Evolutionary conservation across 2,329 filamentous ascomycete species (phyloP).

Genomic region (Fusarium fracticaudum): DNA sequence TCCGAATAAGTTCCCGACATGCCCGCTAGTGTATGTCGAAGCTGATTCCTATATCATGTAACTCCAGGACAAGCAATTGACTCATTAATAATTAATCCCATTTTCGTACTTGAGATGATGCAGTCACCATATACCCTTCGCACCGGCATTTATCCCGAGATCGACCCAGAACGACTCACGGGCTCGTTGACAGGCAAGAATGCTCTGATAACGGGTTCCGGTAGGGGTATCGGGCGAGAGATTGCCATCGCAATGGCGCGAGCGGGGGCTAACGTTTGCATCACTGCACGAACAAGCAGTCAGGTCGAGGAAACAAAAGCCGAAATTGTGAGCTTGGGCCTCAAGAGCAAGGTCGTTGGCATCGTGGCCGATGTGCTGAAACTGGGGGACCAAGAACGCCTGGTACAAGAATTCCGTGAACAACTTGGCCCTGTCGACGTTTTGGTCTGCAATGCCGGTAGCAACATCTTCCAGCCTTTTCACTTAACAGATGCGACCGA

Average conservation of each 20-base stretch:
- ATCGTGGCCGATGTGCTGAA: not conserved
- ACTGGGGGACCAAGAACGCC: not conserved
- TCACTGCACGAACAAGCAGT: not conserved
- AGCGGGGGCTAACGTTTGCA: not conserved
- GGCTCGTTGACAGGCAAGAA: not conserved
- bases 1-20: not conserved
- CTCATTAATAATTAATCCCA: too few species aligned
- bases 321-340: not conserved
- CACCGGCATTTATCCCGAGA: not conserved
- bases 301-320: not conserved
- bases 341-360: not conserved
- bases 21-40: fast-evolving
- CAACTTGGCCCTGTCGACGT: not conserved
- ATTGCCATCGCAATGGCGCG: not conserved
- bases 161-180: not conserved
- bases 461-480: not conserved
- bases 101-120: not conserved
- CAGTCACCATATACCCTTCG: not conserved
- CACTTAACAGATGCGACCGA: not conserved
- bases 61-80: fast-evolving
- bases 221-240: not conserved
- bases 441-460: not conserved
- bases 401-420: not conserved
- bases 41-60: not conserved
- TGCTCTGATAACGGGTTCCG: not conserved